These are phyloP conservation scores for Aegilops speltoides DNA, from an alignment of 176 grass and related monocot species.

Conservation along the genomic window DNA sequence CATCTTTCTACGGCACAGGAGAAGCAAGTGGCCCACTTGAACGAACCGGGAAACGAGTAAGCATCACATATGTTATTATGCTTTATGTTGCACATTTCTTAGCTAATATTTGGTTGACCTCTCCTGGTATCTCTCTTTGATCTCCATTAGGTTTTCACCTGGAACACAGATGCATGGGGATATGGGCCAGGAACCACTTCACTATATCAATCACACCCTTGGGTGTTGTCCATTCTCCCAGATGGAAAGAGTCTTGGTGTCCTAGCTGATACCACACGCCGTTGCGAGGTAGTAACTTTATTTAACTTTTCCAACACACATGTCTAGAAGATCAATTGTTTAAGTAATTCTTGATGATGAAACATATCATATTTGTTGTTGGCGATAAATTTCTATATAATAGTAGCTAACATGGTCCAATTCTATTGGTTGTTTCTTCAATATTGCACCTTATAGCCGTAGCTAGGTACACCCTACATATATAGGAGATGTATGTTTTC, in stretches of 20 bases:
- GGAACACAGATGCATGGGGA: conserved; percentile 96
- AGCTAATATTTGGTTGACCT: not conserved
- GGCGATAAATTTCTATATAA: not conserved
- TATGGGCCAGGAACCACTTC: conserved; percentile 77
- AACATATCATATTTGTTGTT: not conserved
- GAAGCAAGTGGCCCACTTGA: conserved; percentile 91
- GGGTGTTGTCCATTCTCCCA: conserved; percentile 76
- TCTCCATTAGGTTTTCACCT: conserved; percentile 72
- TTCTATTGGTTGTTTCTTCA: not conserved
- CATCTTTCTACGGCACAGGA: conserved; percentile 88
- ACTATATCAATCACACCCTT: conserved; percentile 91
- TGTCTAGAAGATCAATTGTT: not conserved
- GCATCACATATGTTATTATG: conserved; percentile 10
- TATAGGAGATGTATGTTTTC: not conserved
- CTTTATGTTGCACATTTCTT: not conserved
- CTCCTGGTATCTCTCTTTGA: not conserved
- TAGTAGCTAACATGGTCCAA: not conserved
- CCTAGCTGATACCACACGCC: conserved; percentile 78
- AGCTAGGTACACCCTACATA: not conserved
- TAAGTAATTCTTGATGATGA: not conserved
- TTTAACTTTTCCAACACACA: not conserved
- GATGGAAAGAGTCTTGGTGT: conserved; percentile 77
- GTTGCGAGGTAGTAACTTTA: conserved; percentile 51
- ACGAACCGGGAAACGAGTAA: conserved; percentile 80
- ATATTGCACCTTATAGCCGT: not conserved